Base-by-base conservation (phyloP, 2,329 filamentous ascomycete genomes). In the Purpureocillium lavendulum region DNA sequence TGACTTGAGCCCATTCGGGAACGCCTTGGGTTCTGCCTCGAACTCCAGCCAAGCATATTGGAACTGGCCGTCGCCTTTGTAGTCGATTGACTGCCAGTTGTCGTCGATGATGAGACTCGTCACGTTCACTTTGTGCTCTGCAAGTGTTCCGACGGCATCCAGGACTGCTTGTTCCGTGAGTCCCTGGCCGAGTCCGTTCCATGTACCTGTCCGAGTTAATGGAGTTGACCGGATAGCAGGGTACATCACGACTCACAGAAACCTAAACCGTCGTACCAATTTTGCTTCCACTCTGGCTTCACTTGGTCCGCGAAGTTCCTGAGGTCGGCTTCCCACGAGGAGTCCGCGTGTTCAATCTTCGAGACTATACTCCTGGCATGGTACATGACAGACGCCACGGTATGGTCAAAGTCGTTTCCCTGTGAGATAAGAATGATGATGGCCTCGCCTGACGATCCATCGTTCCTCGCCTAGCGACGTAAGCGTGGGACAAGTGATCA, bases 41-140 rank as follows among this genome's bases (percentile, higher is more conserved):
- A 98, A 97, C 7, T 82, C 76, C 9, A 77, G 75, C 87, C 85
- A 94, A 18, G 80, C 74, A 41, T 74, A 63, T 36, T 75, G 70
- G 45, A 73, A 77, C 45, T 77, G 71, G 14, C 68, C 66, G 4
- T 67, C 54, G 1, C 70, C 69, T 17, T 55, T 50, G 24, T 69
- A 49, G 47, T 75, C 77, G 35, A 94, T 71, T 8, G 82, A 77
- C 60, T 95, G 89, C 92, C 92, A 98, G 51, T 94, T 94, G 56
- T 98, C 92, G 51, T 98, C 92, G 45, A 98, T 94, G 45, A 97
- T 95, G 2, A 98, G 70, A 52, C 81, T 94, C 1, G 80, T 82
- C 34, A 97, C 73, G 32, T 83, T 80, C 53, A 98, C 86, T 1
- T 81, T 75, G 40, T 84, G 73, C 24, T 78, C 67, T 4, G 80